Evolutionary conservation across 2,329 filamentous ascomycete species (phyloP), one percentile per base, ranked within the genome.

Genomic region (Sporothrix luriei): DNA sequence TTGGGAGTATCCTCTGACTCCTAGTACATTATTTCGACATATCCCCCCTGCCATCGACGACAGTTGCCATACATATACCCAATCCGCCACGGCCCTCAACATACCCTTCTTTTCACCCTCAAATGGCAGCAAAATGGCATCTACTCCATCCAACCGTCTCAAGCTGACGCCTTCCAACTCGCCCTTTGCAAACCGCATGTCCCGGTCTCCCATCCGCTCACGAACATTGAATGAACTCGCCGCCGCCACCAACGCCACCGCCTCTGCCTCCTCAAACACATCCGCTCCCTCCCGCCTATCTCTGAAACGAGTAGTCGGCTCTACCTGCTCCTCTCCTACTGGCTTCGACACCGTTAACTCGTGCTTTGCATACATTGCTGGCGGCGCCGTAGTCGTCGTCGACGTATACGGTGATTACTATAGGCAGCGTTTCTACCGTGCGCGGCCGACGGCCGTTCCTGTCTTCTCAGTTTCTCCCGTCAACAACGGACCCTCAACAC

Each of bases 341-440:
- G 93, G 92, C 72, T 97, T 99, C 79, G 93, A 96, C 77, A 89
- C 87, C 73, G 88, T 94, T 71, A 83, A 90, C 52, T 87, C 89
- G 14, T 90, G 86, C 66, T 97, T 98, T 79, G 93, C 93, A 69
- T 95, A 97, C 78, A 94, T 93, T 73, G 94, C 95, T 10, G 95
- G 95, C 69, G 95, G 93, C 11, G 93, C 94, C 55, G 94, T 93
- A n/a, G 92, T 99, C 0, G 87, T 98, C 21, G 92, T 94, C 9
- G 89, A 91, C 74, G 84, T 97, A 67, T 87, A 92, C 73, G 87
- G 88, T 66, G 84, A 91, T 76, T 79, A 82, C 66, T 87, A 85
- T 76, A 86, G 85, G 1, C 94, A 98, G 78, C 90, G 93, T 71
- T 98, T 98, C 82, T 98, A 92, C 82, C 88, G 93, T 76, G 95